Conservation (phyloP, 495 filamentous ascomycete species). For the Penicillium egyptiacum region DNA sequence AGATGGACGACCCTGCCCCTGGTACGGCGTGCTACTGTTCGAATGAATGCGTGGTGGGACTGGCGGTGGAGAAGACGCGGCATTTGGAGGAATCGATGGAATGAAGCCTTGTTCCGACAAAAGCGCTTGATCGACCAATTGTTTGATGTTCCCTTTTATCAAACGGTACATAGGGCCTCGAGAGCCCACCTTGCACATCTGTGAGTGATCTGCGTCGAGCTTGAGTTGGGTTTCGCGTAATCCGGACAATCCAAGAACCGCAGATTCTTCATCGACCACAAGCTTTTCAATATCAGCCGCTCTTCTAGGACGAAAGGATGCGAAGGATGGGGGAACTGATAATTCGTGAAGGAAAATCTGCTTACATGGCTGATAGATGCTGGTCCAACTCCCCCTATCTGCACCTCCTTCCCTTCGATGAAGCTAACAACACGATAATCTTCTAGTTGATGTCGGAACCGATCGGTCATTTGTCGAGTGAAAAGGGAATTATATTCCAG, state of each 20-base stretch:
- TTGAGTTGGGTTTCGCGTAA: slow-evolving; percentile 43
- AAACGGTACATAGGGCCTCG: slow-evolving; percentile 41
- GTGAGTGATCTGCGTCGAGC: slow-evolving; percentile 41
- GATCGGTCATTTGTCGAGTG: slow-evolving; percentile 40
- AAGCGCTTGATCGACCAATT: slow-evolving; percentile 38
- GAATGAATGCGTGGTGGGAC: slow-evolving; percentile 36
- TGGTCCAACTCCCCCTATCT: slow-evolving; percentile 33
- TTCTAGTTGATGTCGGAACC: slow-evolving; percentile 39
- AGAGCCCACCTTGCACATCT: slow-evolving; percentile 40
- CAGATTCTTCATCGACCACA: slow-evolving; percentile 43
- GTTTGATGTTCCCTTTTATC: slow-evolving; percentile 43
- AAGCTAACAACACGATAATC: slow-evolving; percentile 45
- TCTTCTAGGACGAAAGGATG: no score
- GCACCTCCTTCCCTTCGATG: slow-evolving; percentile 44
- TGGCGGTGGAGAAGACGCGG: slow-evolving; percentile 23
- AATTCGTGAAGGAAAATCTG: background rate
- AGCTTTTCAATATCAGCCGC: slow-evolving; percentile 29
- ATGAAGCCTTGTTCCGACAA: slow-evolving; percentile 38
- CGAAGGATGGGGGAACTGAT: background rate
- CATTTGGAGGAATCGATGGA: slow-evolving; percentile 20
- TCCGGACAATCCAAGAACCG: slow-evolving; percentile 38
- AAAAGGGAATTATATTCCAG: slow-evolving; percentile 44
- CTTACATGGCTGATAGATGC: slow-evolving; percentile 38
- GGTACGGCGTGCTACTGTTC: slow-evolving; percentile 37
- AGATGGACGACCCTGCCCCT: slow-evolving; percentile 20